Conservation (phyloP, 306 rosid genomes). For the Carpinus viminea region DNA sequence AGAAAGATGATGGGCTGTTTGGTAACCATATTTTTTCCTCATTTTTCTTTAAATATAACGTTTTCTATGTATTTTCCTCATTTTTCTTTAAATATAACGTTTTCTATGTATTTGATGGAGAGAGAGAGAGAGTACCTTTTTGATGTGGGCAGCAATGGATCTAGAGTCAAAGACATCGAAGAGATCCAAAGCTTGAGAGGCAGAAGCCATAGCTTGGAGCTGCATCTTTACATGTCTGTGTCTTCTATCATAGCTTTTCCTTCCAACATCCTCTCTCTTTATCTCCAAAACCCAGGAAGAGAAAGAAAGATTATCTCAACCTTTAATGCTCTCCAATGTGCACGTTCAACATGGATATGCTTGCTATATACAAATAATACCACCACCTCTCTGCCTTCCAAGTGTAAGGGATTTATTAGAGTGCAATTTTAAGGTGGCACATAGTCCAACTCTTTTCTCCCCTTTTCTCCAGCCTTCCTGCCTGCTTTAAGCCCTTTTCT, state of each 20-base stretch:
- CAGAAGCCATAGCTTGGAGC: conserved; percentile 89
- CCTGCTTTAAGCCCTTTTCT: conserved; percentile 6
- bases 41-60: too few relatives aligned
- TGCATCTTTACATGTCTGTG: conserved; percentile 93
- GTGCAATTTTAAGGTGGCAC: conserved; percentile 33
- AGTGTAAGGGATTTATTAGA: conserved; percentile 18
- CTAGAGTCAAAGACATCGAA: conserved; percentile 83
- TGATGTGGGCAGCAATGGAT: conserved; percentile 92
- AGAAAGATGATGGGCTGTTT: not conserved
- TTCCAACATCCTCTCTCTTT: conserved; percentile 69
- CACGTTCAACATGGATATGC: not conserved
- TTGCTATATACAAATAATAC: not conserved
- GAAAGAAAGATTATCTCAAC: conserved; percentile 10
- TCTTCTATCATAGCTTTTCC: conserved; percentile 85
- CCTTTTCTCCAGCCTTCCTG: conserved; percentile 24
- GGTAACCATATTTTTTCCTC: too few relatives aligned
- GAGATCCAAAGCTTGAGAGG: conserved; percentile 93
- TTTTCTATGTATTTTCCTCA: not conserved
- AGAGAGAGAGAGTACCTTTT: conserved; percentile 56
- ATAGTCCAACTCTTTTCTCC: conserved; percentile 26
- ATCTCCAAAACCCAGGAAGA: conserved; percentile 18
- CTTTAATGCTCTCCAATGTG: not conserved
- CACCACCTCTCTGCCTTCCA: conserved; percentile 21
- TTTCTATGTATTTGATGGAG: not conserved
- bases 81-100: too few relatives aligned